Evolutionary conservation across 257 asterid species (phyloP), one percentile per base, ranked within the genome.

Genomic region (Craterostigma plantagineum): DNA sequence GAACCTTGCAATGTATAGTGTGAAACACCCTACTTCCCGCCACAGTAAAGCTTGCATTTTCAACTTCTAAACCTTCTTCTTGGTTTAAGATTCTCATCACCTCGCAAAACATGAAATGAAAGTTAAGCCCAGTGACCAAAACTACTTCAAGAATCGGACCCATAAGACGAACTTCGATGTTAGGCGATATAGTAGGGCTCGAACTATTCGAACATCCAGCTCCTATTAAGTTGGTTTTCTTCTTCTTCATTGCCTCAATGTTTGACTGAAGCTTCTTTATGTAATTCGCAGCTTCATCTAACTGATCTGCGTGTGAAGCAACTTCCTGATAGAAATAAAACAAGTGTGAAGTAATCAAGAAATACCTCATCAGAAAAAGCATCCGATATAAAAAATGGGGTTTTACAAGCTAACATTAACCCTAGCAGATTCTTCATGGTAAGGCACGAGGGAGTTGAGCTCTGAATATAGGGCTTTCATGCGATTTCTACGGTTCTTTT

Each of bases 1-100:
- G 0, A 56, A 77, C 95, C 92, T 76, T 55, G 34, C 70, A 63
- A 57, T 73, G 95, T 34, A 83, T 63, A 17, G 75, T 59, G 56
- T 83, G 95, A 55, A 71, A 76, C 12, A 79, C 52, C 11, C 63
- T 40, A 27, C 56, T 15, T 9, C 63, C 63, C 0, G 47, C 33
- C 0, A 40, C 46, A 39, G 69, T 58, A 38, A 63, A 79, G 36
- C 42, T 71, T 4, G 91, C 86, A 39, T 7, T 52, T 4, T 68
- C 38, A 16, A 83, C 70, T 18, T 83, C 70, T 0, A 63, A 75
- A 9, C 76, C 85, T 61, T 79, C 77, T 56, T 79, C 81, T 2
- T 23, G 4, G 41, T 71, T 80, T 54, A 76, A 59, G 49, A 73
- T 34, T 8, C 71, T 56, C 14, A 83, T 57, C 23, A 52, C 46